A percentile compares a stretch with the other conserved stretches of the same genome.
Evolutionary conservation across 768 basidiomycete species (phyloP).

Genomic region (Dentipellis fragilis): DNA sequence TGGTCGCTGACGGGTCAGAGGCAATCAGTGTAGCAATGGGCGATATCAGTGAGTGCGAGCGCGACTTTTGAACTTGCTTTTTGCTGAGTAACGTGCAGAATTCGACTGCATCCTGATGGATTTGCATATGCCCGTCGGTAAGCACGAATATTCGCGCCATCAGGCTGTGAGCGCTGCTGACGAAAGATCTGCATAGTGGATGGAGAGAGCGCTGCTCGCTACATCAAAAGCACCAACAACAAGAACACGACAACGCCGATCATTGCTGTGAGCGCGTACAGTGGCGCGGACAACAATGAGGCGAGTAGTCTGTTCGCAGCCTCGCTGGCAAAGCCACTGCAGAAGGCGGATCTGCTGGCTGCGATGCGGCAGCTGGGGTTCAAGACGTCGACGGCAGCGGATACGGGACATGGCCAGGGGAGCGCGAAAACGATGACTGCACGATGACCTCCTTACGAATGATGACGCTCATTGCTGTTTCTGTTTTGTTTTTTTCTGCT

Average conservation of each 20-base stretch:
- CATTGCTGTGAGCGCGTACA: slow-evolving; percentile 84
- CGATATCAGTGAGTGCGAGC: slow-evolving; percentile 76
- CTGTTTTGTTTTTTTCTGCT: slow-evolving; percentile 1
- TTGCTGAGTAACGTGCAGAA: slow-evolving; percentile 36
- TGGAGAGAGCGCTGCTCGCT: slow-evolving; percentile 92
- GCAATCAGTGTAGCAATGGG: slow-evolving; percentile 97
- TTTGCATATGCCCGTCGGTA: slow-evolving; percentile 87
- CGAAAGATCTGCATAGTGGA: slow-evolving; percentile 47
- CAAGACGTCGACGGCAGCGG: slow-evolving; percentile 67
- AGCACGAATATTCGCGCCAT: slow-evolving; percentile 24
- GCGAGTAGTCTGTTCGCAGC: slow-evolving; percentile 67
- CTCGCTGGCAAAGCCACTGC: slow-evolving; percentile 80
- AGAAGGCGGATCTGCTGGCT: slow-evolving; percentile 75
- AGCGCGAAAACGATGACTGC: slow-evolving; percentile 5
- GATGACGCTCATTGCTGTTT: slow-evolving; percentile 3
- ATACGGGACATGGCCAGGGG: slow-evolving; percentile 18
- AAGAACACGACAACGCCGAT: slow-evolving; percentile 92
- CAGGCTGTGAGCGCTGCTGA: neutral
- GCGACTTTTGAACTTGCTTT: slow-evolving; percentile 2
- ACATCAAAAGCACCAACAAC: slow-evolving; percentile 95
- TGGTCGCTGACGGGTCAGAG: slow-evolving; percentile 93
- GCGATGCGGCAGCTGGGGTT: slow-evolving; percentile 83
- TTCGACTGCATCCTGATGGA: slow-evolving; percentile 97
- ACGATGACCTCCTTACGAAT: slow-evolving; percentile 7
- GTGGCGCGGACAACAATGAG: slow-evolving; percentile 55